Conservation (phyloP, 805 yeast genomes). For the Lipomyces starkeyi region DNA sequence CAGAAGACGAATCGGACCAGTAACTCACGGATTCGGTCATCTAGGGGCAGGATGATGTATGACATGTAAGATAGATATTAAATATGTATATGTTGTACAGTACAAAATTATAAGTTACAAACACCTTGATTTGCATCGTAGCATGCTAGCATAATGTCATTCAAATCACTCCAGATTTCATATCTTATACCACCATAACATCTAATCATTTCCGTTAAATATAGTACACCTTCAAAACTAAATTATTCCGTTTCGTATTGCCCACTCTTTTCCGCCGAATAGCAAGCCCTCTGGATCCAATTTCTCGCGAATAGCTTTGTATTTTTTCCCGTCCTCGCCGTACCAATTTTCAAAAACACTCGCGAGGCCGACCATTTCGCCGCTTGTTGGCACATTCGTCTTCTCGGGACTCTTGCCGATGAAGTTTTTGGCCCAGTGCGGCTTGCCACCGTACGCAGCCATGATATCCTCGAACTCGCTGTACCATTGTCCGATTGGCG, state of each 20-base stretch:
- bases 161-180: background rate
- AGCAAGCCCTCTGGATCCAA: slow-evolving; percentile 86
- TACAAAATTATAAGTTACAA: background rate
- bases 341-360: slow-evolving; percentile 76
- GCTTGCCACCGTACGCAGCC: slow-evolving; percentile 83
- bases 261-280: slow-evolving; percentile 80
- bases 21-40: background rate
- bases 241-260: slow-evolving; percentile 69
- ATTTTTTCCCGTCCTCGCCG: slow-evolving; percentile 68
- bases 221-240: background rate
- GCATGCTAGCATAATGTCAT: background rate
- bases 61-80: background rate
- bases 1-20: background rate
- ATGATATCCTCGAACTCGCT: slow-evolving; percentile 79
- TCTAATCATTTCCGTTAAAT: background rate
- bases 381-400: slow-evolving; percentile 54
- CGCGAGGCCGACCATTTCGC: slow-evolving; percentile 81
- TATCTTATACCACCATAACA: slow-evolving; percentile 5
- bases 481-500: slow-evolving; percentile 79
- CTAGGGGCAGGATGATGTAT: background rate
- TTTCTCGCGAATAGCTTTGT: slow-evolving; percentile 65
- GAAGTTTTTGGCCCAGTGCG: slow-evolving; percentile 98
- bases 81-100: background rate
- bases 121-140: background rate
- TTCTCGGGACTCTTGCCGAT: slow-evolving; percentile 56